Conservation (phyloP, 352 stramenopile genomes). For the Pythium oligandrum region DNA sequence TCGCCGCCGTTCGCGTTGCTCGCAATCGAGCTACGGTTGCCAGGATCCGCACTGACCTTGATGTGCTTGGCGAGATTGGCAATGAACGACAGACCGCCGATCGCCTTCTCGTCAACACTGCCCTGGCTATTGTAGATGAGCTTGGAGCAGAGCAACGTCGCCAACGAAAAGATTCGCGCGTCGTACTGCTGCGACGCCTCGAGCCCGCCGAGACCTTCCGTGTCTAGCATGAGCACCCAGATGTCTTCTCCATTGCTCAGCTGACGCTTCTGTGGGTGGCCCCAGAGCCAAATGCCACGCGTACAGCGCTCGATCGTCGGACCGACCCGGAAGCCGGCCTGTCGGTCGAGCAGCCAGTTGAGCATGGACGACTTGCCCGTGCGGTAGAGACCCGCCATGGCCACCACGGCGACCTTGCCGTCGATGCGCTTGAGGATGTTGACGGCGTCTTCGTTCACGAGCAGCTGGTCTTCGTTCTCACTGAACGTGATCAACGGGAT, state of each 20-base stretch:
- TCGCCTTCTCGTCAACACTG: constrained; percentile 83
- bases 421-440: constrained; percentile 62
- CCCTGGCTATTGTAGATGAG: constrained; percentile 88
- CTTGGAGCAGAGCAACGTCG: constrained; percentile 80
- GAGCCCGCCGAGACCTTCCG: constrained; percentile 81
- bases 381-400: constrained; percentile 83
- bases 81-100: constrained; percentile 81
- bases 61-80: constrained; percentile 86
- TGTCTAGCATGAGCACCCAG: constrained; percentile 85
- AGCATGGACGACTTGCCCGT: constrained; percentile 87
- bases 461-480: constrained; percentile 73
- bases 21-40: constrained; percentile 3
- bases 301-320: constrained; percentile 82
- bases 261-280: constrained; percentile 47
- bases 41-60: constrained; percentile 51
- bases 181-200: constrained; percentile 85
- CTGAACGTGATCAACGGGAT: constrained; percentile 85
- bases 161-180: constrained; percentile 83
- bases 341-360: constrained; percentile 77
- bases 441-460: constrained; percentile 77
- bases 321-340: constrained; percentile 73
- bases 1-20: constrained; percentile 21
- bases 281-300: constrained; percentile 86
- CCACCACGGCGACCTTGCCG: constrained; percentile 72
- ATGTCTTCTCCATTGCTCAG: constrained; percentile 66